Evolutionary conservation across 495 filamentous ascomycete species (phyloP), one percentile per base, ranked within the genome.

Genomic region (Trichoderma orchidacearum): DNA sequence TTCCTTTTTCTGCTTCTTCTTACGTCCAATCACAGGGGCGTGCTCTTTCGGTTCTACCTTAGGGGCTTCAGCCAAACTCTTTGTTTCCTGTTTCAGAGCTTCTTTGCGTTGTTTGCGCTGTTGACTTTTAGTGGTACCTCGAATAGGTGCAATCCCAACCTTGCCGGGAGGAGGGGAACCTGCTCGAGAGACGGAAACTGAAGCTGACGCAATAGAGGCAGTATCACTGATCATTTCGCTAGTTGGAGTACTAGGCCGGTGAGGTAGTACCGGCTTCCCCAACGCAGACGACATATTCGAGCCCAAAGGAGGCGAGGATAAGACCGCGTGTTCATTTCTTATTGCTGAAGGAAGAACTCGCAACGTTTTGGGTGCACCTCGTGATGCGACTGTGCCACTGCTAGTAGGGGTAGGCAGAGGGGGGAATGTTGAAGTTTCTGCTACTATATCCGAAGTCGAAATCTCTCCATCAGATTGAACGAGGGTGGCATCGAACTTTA

Each of bases 1-100:
- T 31, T 80, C 78, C 71, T 91, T 94, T 75, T 89, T 93, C 61
- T 89, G 82, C 73, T 96, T 96, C 71, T 92, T 92, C 72, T 94
- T 94, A 34, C 90, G 75, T 29, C 87, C 87, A 35, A 93, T 71
- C 36, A 96, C 93, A 3, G 90, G 89, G 0, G 80, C 89, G 48
- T 80, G 78, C 60, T 92, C 87, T 30, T 77, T 70, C 23, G 69
- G 58, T 52, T 80, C 75, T 4, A 75, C 69, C 59, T 89, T 85
- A 58, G 81, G 76, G 12, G 70, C 63, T 36, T 75, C 71, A 5
- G 75, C 68, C 57, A 84, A 73, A 45, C 69, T 62, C 13, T 74
- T 69, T 7, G 71, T 64, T 21, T 76, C 75, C 56, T 83, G 79
- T 58, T 87, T 86, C 60, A 82, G 75, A 30, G 73, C 77, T 62